Evolutionary conservation across 257 asterid species (phyloP), one percentile per base, ranked within the genome.

Genomic region (Henckelia pumila): DNA sequence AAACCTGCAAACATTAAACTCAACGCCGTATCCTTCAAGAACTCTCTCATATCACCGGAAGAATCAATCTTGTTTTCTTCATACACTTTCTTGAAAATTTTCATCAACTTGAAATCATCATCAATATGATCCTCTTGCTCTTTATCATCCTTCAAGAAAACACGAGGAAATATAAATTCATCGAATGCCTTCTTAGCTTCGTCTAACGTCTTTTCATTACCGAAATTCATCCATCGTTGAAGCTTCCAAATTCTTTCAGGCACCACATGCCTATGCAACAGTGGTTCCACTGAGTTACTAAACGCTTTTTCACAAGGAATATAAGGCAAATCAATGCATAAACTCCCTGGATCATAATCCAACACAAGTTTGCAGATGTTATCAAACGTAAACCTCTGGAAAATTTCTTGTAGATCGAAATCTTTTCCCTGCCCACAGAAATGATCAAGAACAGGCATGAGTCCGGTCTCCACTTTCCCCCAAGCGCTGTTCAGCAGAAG

Each of bases 351-450:
- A 59, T 83, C 88, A 17, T 23, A n/a, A 17, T 44, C 82, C 63
- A 82, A 5, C 8, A 79, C 73, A 0, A 79, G 0, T 1, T 59
- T 56, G 59, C 82, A 82, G 3, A 66, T 56, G 1, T 28, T 61
- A 63, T 82, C 84, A 6, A 82, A 79, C 5, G 79, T 55, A 58
- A 82, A 79, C 24, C 84, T 20, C 47, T 76, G 82, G 53, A 82
- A 76, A 33, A 82, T 16, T n/a, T 83, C 80, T 40, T 80, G 88
- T 78, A 83, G 33, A 68, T 83, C 84, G 0, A 83, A 9, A n/a
- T 50, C 73, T 0, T 1, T 9, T 10, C 70, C 76, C 21, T 14
- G 14, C 0, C 50, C 13, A 0, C 25, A 63, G 67, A 73, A 68
- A 66, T 29, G 21, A 0, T 78, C 84, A 8, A 83, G 85, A 57